A percentile compares a stretch with the other conserved stretches of the same genome.
These are phyloP conservation scores for Dictyostelium purpureum DNA, from an alignment of 78 protist genomes.

Conservation along the genomic window DNA sequence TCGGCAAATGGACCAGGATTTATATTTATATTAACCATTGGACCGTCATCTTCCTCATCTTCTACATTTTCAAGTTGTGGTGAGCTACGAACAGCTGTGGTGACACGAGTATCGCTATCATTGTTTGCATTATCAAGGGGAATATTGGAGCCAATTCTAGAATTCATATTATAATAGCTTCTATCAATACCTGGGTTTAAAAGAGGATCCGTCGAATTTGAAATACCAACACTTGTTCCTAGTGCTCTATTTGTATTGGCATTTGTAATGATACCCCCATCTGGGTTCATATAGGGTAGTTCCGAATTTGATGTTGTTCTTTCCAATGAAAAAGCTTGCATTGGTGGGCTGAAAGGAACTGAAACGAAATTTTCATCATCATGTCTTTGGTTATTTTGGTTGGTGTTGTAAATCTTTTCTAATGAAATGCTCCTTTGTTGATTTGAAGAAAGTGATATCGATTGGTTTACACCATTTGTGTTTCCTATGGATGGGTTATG, in stretches of 20 bases:
- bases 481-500: no score
- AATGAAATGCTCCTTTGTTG: neutral
- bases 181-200: conserved; percentile 13
- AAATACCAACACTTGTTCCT: no score
- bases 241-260: neutral
- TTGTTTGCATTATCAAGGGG: neutral
- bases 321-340: neutral
- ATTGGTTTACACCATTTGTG: neutral
- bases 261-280: neutral
- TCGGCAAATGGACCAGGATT: conserved; percentile 1
- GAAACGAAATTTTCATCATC: conserved; percentile 10
- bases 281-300: conserved; percentile 22
- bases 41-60: neutral
- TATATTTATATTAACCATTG: conserved; percentile 28
- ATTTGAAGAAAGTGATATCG: neutral
- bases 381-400: neutral
- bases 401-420: neutral
- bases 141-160: conserved; percentile 7
- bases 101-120: no score
- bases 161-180: neutral
- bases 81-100: neutral
- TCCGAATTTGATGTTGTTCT: conserved; percentile 11
- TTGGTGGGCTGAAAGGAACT: conserved; percentile 29
- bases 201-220: neutral
- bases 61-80: neutral